phyloP scores from a whole-genome alignment of 2,329 filamentous ascomycete genomes.

The Fusarium subtropicale region DNA sequence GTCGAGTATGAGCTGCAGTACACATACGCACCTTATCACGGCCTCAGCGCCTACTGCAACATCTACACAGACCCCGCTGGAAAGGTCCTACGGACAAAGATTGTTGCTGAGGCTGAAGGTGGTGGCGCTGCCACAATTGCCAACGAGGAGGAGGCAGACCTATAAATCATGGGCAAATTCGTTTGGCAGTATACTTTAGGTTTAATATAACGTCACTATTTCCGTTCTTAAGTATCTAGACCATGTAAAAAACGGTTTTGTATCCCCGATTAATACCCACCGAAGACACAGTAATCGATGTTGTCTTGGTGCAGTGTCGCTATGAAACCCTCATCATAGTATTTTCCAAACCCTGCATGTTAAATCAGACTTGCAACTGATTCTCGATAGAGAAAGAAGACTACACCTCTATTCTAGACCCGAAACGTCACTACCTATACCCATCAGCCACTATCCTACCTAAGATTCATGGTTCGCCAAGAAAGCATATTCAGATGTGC shows the following conservation, averaged over 20 bases:
- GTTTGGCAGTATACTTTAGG: neutral
- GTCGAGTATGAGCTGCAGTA: constrained; percentile 26
- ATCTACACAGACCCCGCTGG: constrained; percentile 23
- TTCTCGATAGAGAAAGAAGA: rapidly evolving
- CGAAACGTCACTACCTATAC: rapidly evolving
- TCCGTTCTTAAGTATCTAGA: neutral
- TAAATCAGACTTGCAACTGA: neutral
- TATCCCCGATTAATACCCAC: neutral
- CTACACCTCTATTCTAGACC: neutral
- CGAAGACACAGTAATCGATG: neutral
- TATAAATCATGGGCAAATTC: neutral
- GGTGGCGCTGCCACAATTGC: constrained; percentile 30
- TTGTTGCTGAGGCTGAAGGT: constrained; percentile 29
- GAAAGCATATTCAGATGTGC: neutral
- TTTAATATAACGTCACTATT: neutral
- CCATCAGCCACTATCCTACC: neutral
- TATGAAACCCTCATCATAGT: too few species aligned
- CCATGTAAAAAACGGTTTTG: neutral
- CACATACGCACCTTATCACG: constrained; percentile 22
- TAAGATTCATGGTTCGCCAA: neutral
- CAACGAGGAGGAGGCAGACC: constrained; percentile 14
- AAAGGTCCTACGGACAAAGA: constrained; percentile 28
- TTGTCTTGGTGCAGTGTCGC: neutral
- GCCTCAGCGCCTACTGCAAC: constrained; percentile 27
- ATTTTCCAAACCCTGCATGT: rapidly evolving